Conservation (phyloP, 2,329 filamentous ascomycete species). For the Diaporthe helianthi region DNA sequence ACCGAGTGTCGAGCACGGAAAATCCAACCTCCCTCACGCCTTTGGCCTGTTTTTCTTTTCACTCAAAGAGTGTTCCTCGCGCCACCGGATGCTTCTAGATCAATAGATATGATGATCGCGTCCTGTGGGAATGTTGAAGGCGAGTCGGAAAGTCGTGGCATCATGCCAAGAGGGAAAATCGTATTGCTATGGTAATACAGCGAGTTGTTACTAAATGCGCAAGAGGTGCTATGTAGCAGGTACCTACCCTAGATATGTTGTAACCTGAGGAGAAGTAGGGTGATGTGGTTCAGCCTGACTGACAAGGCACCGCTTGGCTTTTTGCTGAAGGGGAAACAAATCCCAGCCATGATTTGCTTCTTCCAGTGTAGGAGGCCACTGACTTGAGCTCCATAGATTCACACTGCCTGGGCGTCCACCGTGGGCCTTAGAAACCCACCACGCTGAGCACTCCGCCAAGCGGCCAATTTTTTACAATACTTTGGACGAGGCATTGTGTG, state of each 20-base stretch:
- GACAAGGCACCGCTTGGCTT: background rate
- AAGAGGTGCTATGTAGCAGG: no score
- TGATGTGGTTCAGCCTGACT: background rate
- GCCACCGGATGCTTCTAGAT: conserved; percentile 21
- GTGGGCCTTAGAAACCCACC: no score
- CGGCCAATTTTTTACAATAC: no score
- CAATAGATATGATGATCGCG: conserved; percentile 11
- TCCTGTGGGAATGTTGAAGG: background rate
- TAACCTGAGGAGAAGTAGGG: no score
- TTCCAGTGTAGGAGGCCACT: no score
- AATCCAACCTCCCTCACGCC: conserved; percentile 10
- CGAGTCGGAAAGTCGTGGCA: background rate
- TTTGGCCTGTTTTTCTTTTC: conserved; percentile 21
- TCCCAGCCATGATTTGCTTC: no score
- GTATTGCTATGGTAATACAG: background rate
- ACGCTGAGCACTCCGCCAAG: no score
- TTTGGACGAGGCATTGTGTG: no score
- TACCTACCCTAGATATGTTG: no score
- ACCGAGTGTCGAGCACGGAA: conserved; percentile 11
- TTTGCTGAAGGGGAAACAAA: no score
- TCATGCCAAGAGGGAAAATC: background rate
- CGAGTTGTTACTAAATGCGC: background rate
- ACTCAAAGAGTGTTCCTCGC: background rate
- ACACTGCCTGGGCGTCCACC: no score
- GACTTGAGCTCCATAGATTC: no score